Base-by-base conservation (phyloP, 768 basidiomycete species). In the Pisolithus marmoratus region DNA sequence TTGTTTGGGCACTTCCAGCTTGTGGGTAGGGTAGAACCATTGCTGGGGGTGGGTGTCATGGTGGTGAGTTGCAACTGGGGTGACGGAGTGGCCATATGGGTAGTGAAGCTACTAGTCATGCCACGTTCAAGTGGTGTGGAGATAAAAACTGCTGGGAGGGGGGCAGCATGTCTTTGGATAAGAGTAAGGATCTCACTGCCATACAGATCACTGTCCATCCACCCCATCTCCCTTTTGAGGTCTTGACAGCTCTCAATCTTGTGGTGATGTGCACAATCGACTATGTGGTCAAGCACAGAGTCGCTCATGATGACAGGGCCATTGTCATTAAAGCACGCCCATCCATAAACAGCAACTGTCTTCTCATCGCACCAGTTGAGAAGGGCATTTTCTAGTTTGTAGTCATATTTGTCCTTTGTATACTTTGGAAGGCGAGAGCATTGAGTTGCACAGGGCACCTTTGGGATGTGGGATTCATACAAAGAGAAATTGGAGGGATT, bases 181-280 rank as follows among this genome's bases (percentile, higher is more conserved):
- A 55, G 22, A 17, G 27, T 38, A 26, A 46, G 36, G 7, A 46
- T 22, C 31, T 55, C 49, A 3, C 8, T 31, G 29, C 48, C 38
- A 36, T 48, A 22, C 14, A 34, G 4, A 20, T 50, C 49, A 8
- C 38, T 29, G 15, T 22, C 23, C 22, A 19, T 31, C 66, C 66
- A 68, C 2, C 45, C 36, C 3, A 55, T 60, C 50, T 67, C 65
- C 23, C 51, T 49, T 14, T 42, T 7, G 1, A 68, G 48, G 38
- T 59, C 51, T 49, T 66, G 63, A 17, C 41, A 34, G 34, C 12
- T 34, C 34, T 34, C 3, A 5, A 34, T 34, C 34, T 34, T 34
- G 34, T 14, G 24, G 15, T 46, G 55, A 20, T 61, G 67, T 2
- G 64, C 62, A 34, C 61, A 63, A 43, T 60, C 58, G 9, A 63